phyloP scores from a whole-genome alignment of 148 eudicot species.

The Silene conica region DNA sequence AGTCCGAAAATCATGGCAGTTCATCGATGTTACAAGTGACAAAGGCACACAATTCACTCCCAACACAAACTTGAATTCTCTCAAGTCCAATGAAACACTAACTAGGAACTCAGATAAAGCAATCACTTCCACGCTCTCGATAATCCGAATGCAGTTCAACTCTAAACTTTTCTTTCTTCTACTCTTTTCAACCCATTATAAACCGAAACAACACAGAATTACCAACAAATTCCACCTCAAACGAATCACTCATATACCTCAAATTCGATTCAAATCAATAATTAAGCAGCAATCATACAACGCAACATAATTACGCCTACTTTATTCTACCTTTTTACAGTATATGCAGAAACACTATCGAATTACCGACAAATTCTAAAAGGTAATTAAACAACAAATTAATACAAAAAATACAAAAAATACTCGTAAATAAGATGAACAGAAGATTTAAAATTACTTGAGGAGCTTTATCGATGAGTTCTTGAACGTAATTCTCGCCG shows the following conservation, averaged over 20 bases:
- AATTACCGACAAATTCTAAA: too few species aligned
- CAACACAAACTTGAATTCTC: background rate
- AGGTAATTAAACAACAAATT: background rate
- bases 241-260: background rate
- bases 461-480: slow-evolving; percentile 84
- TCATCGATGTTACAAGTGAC: too few species aligned
- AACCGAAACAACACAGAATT: background rate
- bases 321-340: too few species aligned
- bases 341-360: too few species aligned
- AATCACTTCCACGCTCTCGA: background rate
- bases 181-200: background rate
- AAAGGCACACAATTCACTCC: background rate
- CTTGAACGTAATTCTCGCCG: slow-evolving; percentile 95
- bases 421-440: too few species aligned
- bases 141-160: background rate
- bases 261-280: background rate
- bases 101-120: too few species aligned
- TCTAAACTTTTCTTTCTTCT: background rate
- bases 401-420: background rate
- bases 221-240: background rate
- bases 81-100: too few species aligned
- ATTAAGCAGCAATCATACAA: too few species aligned
- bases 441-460: slow-evolving; percentile 38
- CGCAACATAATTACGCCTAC: too few species aligned
- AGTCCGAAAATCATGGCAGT: background rate